Percentiles rank a stretch among this genome's conserved stretches.
Conservation (phyloP, 106 monocot genomes). For the Phalaenopsis aphrodite region DNA sequence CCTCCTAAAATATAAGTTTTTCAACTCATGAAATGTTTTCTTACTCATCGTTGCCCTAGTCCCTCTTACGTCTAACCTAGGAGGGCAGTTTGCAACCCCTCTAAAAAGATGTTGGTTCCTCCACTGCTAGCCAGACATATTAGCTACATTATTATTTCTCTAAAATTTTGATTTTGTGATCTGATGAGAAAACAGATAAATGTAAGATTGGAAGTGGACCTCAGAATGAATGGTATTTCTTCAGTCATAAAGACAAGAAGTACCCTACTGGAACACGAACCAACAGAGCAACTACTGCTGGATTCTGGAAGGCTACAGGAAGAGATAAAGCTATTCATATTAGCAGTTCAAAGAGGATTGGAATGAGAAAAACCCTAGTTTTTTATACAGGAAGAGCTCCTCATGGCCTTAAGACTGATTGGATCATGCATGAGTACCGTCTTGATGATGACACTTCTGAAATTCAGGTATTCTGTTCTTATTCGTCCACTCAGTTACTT, state of each 20-base stretch:
- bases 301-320: slow-evolving; percentile 81
- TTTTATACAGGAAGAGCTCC: slow-evolving; percentile 86
- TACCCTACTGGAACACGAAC: slow-evolving; percentile 72
- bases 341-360: slow-evolving; percentile 53
- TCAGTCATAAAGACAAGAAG: slow-evolving; percentile 79
- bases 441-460: slow-evolving; percentile 32
- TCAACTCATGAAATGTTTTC: no score
- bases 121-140: no score
- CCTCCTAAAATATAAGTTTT: no score
- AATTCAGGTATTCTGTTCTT: neutral
- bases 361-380: slow-evolving; percentile 90
- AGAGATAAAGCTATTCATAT: slow-evolving; percentile 56
- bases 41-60: no score
- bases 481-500: neutral
- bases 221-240: slow-evolving; percentile 79
- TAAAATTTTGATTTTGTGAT: no score
- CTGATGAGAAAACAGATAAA: slow-evolving; percentile 33
- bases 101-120: no score
- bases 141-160: no score
- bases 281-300: slow-evolving; percentile 58
- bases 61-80: no score
- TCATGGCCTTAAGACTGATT: slow-evolving; percentile 84
- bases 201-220: slow-evolving; percentile 64
- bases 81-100: no score
- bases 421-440: slow-evolving; percentile 96